Evolutionary conservation across 208 protist genomes (phyloP).

Genomic region (Naegleria lovaniensis): DNA sequence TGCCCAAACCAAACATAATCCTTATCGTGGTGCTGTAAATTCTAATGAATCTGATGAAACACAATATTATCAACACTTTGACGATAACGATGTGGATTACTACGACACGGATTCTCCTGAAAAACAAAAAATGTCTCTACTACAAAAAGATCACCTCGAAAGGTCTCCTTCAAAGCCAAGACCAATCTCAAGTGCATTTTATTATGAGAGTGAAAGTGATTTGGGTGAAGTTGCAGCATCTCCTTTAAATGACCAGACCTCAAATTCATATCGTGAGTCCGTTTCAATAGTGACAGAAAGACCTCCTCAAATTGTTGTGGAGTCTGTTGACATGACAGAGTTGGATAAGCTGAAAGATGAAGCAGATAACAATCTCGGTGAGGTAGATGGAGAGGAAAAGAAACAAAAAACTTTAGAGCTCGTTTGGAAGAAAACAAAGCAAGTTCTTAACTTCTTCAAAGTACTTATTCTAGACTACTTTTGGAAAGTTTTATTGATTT

Average conservation of each 20-base stretch:
- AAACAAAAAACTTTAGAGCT: neutral
- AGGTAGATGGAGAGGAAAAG: neutral
- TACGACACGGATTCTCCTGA: no score
- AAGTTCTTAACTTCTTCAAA: neutral
- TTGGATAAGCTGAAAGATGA: neutral
- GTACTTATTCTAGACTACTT: neutral
- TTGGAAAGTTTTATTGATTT: neutral
- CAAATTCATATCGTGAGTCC: neutral
- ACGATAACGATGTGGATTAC: no score
- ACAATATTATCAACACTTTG: no score
- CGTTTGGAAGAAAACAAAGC: neutral
- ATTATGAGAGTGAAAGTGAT: neutral
- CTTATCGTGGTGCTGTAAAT: no score
- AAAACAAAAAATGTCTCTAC: no score
- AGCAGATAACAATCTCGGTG: neutral
- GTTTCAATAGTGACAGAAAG: neutral
- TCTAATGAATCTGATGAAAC: no score
- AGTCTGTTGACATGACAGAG: neutral
- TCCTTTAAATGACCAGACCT: neutral
- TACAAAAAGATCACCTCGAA: no score
- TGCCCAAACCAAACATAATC: no score
- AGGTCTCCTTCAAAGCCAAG: no score
- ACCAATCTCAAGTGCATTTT: no score
- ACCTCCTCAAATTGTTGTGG: neutral
- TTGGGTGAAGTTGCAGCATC: neutral